phyloP scores from a whole-genome alignment of 1,139 yeast species.

The Sugiyamaella sp. region DNA sequence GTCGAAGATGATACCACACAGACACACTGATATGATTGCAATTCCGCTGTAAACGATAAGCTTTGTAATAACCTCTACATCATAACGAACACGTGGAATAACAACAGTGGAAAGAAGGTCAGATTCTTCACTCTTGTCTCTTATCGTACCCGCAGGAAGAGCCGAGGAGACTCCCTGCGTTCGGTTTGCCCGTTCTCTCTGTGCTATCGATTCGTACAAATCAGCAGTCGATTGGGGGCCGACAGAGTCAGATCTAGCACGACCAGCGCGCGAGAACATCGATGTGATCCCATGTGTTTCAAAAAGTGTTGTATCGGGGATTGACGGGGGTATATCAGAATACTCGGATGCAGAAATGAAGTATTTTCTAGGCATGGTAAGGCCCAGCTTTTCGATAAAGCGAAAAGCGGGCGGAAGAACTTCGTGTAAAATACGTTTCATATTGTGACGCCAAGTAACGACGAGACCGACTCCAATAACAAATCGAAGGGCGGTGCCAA shows the following conservation, averaged over 20 bases:
- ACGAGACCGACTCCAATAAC: slow-evolving; percentile 62
- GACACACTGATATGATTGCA: slow-evolving; percentile 42
- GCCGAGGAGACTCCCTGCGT: background rate
- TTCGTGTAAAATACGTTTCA: slow-evolving; percentile 64
- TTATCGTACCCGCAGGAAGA: background rate
- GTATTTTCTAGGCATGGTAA: slow-evolving; percentile 46
- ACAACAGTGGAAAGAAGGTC: slow-evolving; percentile 43
- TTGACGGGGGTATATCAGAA: slow-evolving; percentile 40
- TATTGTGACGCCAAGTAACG: slow-evolving; percentile 65
- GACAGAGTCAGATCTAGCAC: slow-evolving; percentile 45
- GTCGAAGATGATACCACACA: slow-evolving; percentile 16
- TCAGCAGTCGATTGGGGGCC: slow-evolving; percentile 51
- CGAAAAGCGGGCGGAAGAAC: slow-evolving; percentile 47
- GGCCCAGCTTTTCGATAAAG: slow-evolving; percentile 41
- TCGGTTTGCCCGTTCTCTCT: slow-evolving; percentile 36
- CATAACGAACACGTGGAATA: slow-evolving; percentile 52
- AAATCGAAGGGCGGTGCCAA: slow-evolving; percentile 51
- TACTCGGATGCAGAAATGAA: slow-evolving; percentile 46
- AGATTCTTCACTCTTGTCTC: slow-evolving; percentile 29
- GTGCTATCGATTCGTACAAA: slow-evolving; percentile 46
- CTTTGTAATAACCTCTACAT: slow-evolving; percentile 73
- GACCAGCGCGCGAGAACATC: slow-evolving; percentile 36
- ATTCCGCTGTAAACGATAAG: slow-evolving; percentile 77
- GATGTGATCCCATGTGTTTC: slow-evolving; percentile 40
- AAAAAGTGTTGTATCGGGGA: slow-evolving; percentile 42